A percentile compares a stretch with the other conserved stretches of the same genome.
phyloP scores from a whole-genome alignment of 768 basidiomycete genomes.

The Piloderma croceum region DNA sequence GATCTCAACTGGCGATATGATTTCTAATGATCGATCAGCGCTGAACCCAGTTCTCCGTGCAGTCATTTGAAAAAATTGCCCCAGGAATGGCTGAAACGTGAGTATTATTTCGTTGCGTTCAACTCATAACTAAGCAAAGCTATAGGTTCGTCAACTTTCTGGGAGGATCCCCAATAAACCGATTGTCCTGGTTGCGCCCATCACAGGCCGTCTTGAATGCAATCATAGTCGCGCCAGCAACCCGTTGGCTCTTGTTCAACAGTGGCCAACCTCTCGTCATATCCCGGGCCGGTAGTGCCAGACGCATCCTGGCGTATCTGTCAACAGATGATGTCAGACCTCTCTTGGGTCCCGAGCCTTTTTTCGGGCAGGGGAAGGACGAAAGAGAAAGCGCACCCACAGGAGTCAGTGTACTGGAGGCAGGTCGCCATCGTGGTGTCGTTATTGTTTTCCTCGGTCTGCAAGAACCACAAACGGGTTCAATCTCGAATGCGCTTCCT shows the following conservation, averaged over 20 bases:
- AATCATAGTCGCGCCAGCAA: conserved; percentile 49
- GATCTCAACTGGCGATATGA: too few species aligned
- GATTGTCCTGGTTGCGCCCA: conserved; percentile 74
- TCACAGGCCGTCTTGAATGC: conserved; percentile 74
- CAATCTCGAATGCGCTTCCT: conserved; percentile 46
- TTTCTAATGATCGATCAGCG: too few species aligned
- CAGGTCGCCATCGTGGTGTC: conserved; percentile 52
- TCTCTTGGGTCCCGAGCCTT: conserved; percentile 62
- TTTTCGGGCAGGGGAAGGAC: conserved; percentile 64
- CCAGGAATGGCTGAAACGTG: conserved; percentile 29
- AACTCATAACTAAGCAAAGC: neutral
- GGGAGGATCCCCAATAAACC: conserved; percentile 68
- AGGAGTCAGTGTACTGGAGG: conserved; percentile 37
- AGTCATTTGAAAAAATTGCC: too few species aligned
- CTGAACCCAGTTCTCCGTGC: too few species aligned
- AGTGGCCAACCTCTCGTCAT: conserved; percentile 61
- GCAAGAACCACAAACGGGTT: conserved; percentile 45
- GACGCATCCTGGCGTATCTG: conserved; percentile 45
- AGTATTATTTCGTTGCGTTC: conserved; percentile 8
- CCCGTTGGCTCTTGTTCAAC: conserved; percentile 78
- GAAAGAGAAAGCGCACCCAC: conserved; percentile 25
- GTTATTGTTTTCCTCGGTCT: conserved; percentile 78
- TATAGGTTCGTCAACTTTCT: conserved; percentile 45
- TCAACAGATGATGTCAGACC: conserved; percentile 56
- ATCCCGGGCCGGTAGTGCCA: conserved; percentile 26